Evolutionary conservation across 169 alveolate species (phyloP), one percentile per base, ranked within the genome.

Genomic region (Cryptosporidium muris): DNA sequence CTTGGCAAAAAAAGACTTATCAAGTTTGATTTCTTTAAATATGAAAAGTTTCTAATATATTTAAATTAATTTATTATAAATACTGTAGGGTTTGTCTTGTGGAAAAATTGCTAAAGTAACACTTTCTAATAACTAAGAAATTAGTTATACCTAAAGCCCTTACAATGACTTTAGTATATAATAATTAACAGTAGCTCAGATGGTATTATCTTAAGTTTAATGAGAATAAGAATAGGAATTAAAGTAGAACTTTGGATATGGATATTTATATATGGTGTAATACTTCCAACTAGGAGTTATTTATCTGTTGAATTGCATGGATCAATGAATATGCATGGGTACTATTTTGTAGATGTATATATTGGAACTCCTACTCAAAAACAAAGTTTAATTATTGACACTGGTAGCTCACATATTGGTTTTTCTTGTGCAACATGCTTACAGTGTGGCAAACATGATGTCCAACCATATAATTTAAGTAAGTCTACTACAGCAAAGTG

Each of bases 401-500:
- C 93, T 1, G 93, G 93, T n/a, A 68, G 90, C 25, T 88, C 92
- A 14, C 92, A 88, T 12, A 64, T 89, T 51, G 90, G 91, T 38
- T 80, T 89, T 51, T 67, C 92, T n/a, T 90, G 93, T 66, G 51
- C 49, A 11, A 47, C 82, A 42, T 90, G 93, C 82, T 52, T 53
- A 45, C 56, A 88, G n/a, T 90, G 93, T 49, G 93, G 92, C 8
- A 36, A 40, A 56, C 93, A 90, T 51, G 81, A 81, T 3, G 80
- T 89, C 47, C 82, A 67, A 37, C 93, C 92, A 7, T 90, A 89
- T 62, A 56, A 82, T 80, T 66, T 89, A 62, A 14, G 48, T 3
- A 38, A 63, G 37, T 74, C 90, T 25, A 47, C 81, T 42, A 54
- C 92, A 5, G 90, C 82, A 0, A 60, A 25, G 40, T 42, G 52